Percentiles rank a stretch among this genome's conserved stretches.
Evolutionary conservation across 2,329 filamentous ascomycete genomes (phyloP).

Genomic region (Tympanopsis confertula): DNA sequence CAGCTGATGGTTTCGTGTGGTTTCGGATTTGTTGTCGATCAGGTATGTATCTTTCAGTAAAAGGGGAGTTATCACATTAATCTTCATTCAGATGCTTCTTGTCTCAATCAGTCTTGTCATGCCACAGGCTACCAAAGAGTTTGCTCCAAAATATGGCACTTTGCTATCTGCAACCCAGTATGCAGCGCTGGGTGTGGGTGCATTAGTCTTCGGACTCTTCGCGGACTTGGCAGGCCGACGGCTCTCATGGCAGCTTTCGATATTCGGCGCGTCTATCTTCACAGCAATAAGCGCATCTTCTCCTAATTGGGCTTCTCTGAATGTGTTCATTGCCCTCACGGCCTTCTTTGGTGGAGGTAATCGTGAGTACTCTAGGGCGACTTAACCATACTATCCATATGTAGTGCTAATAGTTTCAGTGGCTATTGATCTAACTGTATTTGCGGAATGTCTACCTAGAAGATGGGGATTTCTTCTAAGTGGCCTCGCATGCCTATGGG

Average conservation of each 20-base stretch:
- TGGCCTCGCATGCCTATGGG: slow-evolving; percentile 8
- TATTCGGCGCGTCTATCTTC: slow-evolving; percentile 8
- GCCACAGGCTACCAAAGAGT: slow-evolving; percentile 9
- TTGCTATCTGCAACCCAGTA: slow-evolving; percentile 6
- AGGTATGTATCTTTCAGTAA: too few relatives aligned
- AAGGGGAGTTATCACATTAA: too few relatives aligned
- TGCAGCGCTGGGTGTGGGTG: slow-evolving; percentile 7
- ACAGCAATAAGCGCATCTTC: slow-evolving; percentile 6
- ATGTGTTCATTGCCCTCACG: slow-evolving; percentile 5
- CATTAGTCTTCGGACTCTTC: slow-evolving; percentile 5
- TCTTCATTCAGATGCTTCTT: slow-evolving; percentile 8
- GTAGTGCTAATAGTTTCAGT: slow-evolving; percentile 2
- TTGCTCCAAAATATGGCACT: slow-evolving; percentile 7
- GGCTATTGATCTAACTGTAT: slow-evolving; percentile 9
- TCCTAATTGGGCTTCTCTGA: slow-evolving; percentile 8
- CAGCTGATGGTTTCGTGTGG: slow-evolving; percentile 8
- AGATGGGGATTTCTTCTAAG: slow-evolving; percentile 7
- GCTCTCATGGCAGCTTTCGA: slow-evolving; percentile 8
- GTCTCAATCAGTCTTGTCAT: slow-evolving; percentile 9
- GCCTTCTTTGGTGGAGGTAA: slow-evolving; percentile 9
- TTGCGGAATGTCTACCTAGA: slow-evolving; percentile 8
- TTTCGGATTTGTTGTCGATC: slow-evolving; percentile 9
- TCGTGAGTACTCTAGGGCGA: slow-evolving; percentile 2
- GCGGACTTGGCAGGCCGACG: slow-evolving; percentile 8
- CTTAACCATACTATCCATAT: too few relatives aligned